Evolutionary conservation across 2,329 filamentous ascomycete genomes (phyloP), one percentile per base, ranked within the genome.

Genomic region (Didymella arachidicola): DNA sequence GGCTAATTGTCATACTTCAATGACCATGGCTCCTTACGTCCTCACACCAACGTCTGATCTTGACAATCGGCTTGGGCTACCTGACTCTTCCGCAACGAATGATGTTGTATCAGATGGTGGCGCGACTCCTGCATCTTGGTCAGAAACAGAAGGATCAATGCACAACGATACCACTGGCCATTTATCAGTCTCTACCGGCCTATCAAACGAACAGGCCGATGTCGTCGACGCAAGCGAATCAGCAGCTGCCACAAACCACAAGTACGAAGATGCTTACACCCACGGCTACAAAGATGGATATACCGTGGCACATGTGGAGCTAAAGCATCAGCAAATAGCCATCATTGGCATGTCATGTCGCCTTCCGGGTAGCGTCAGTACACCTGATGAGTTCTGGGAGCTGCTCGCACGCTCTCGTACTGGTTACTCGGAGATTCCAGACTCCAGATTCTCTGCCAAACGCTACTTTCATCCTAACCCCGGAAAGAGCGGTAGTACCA

Each of bases 261-360:
- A 41, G 14, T 64, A 67, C 30, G 59, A 62, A 27, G 51, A 53
- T 44, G 66, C 61, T 7, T 68, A 65, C 43, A 62, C 53, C 3
- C 42, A 65, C 25, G 66, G 66, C 14, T 68, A 68, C 36, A 65
- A 60, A 38, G 64, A 68, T 12, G 62, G 62, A 2, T 64, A 62
- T 29, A 59, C 48, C 1, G 58, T 55, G 12, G 60, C 62, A 5
- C 59, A 64, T 19, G 50, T 64, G n/a, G 57, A 66, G 50, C 48
- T 64, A 4, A 62, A 64, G 39, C 57, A 68, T 42, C 62, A 64
- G 51, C 63, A 64, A 7, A 70, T 70, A n/a, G 78, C 78, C n/a
- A 73, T 81, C 16, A 70, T 80, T 57, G 78, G 78, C 42, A 77
- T 78, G 59, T 66, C 71, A 19, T 70, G 66, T 45, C 65, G 70